These are phyloP conservation scores for Nakazawaea ishiwadae DNA, from an alignment of 805 yeast genomes.

Conservation along the genomic window DNA sequence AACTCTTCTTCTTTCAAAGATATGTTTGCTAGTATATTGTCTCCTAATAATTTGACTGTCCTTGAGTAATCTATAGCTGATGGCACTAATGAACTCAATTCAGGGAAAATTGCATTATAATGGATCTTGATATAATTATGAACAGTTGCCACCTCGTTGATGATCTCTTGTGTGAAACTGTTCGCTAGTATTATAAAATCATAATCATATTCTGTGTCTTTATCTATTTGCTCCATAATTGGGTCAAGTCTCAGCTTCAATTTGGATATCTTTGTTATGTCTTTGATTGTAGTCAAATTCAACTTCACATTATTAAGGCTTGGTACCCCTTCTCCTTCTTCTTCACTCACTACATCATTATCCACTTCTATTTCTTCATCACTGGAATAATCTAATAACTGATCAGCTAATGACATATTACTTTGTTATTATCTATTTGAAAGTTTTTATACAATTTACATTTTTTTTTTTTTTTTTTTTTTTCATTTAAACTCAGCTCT, in stretches of 20 bases:
- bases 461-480: constrained; percentile 9
- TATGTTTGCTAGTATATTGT: constrained; percentile 28
- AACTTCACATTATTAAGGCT: not conserved
- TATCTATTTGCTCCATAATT: constrained; percentile 19
- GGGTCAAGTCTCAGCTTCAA: constrained; percentile 2
- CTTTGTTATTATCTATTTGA: not conserved
- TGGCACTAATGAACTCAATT: constrained; percentile 57
- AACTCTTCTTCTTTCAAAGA: constrained; percentile 27
- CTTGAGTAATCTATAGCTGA: constrained; percentile 60
- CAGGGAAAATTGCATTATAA: constrained; percentile 65
- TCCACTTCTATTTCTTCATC: constrained; percentile 5
- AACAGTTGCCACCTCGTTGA: constrained; percentile 46
- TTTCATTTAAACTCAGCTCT: constrained; percentile 24
- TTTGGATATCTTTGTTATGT: constrained; percentile 9
- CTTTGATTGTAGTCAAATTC: constrained; percentile 8
- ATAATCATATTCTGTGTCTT: constrained; percentile 36
- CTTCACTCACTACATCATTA: not conserved
- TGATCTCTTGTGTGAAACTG: constrained; percentile 47
- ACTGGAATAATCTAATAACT: constrained; percentile 9
- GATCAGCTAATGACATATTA: constrained; percentile 7
- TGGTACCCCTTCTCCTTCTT: not conserved
- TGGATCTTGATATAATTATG: constrained; percentile 44
- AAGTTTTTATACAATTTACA: not conserved
- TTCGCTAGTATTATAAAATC: constrained; percentile 51
- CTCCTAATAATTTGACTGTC: constrained; percentile 47